phyloP scores from a whole-genome alignment of 2,329 filamentous ascomycete species.

The Aspergillus amoenus region DNA sequence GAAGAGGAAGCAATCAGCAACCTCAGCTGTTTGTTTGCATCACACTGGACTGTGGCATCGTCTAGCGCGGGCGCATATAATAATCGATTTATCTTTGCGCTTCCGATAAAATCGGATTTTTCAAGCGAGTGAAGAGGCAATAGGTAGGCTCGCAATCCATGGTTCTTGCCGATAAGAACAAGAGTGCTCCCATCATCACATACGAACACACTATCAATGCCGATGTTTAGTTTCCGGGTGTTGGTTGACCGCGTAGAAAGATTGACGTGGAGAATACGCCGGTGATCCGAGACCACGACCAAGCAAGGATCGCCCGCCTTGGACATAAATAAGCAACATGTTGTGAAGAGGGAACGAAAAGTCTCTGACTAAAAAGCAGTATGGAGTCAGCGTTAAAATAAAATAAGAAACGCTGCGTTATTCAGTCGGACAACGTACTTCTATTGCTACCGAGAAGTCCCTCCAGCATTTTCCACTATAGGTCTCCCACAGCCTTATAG shows the following conservation, averaged over 20 bases:
- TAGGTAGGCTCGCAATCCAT: slow-evolving; percentile 3
- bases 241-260: background rate
- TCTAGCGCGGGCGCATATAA: slow-evolving; percentile 3
- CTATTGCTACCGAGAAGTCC: slow-evolving; percentile 3
- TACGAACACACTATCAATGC: slow-evolving; percentile 4
- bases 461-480: slow-evolving; percentile 4
- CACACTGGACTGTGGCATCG: background rate
- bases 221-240: background rate
- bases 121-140: slow-evolving; percentile 1
- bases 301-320: background rate
- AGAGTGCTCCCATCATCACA: background rate
- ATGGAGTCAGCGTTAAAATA: background rate
- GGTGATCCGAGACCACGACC: slow-evolving; percentile 1
- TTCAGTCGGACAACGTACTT: background rate
- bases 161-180: slow-evolving; percentile 4
- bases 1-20: slow-evolving; percentile 3
- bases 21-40: background rate
- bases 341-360: background rate
- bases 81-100: slow-evolving; percentile 3
- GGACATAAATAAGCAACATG: background rate
- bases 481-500: slow-evolving; percentile 14
- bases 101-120: background rate
- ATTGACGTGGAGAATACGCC: slow-evolving; percentile 2
- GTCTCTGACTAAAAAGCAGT: background rate
- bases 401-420: background rate